Conservation (phyloP, 768 basidiomycete species). For the Pleurotus sapidus region DNA sequence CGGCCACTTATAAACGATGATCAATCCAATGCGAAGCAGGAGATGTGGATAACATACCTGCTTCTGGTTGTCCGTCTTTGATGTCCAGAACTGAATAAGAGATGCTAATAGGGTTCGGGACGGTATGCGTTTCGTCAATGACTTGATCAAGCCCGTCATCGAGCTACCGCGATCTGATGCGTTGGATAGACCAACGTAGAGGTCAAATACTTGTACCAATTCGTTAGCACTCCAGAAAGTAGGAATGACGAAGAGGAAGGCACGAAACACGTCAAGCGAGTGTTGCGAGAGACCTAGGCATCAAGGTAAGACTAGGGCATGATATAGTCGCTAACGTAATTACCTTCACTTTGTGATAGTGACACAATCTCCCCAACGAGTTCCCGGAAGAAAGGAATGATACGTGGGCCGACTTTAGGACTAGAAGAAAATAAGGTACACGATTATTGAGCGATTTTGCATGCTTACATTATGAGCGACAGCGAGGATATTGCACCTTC, state of each 20-base stretch:
- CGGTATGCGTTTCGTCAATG: conserved; percentile 68
- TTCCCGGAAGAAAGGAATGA: conserved; percentile 81
- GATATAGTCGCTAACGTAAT: neutral
- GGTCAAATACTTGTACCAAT: conserved; percentile 48
- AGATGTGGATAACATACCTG: conserved; percentile 27
- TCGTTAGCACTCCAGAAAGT: conserved; percentile 76
- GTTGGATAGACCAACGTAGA: conserved; percentile 50
- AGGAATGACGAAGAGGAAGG: conserved; percentile 73
- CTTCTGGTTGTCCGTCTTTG: conserved; percentile 26
- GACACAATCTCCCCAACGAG: conserved; percentile 59
- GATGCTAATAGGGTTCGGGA: conserved; percentile 66
- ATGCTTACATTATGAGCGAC: conserved; percentile 57
- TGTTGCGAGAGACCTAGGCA: conserved; percentile 28
- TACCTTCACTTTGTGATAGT: conserved; percentile 42
- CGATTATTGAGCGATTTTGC: conserved; percentile 10
- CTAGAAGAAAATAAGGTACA: conserved; percentile 33
- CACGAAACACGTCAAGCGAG: conserved; percentile 51
- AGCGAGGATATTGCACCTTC: conserved; percentile 51
- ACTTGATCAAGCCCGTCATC: conserved; percentile 52
- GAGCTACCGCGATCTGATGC: conserved; percentile 27
- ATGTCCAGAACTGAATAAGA: conserved; percentile 56
- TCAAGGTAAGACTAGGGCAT: conserved; percentile 1
- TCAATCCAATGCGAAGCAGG: conserved; percentile 2
- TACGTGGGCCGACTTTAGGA: conserved; percentile 75
- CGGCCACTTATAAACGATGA: conserved; percentile 14